A percentile compares a stretch with the other conserved stretches of the same genome.
Evolutionary conservation across 768 basidiomycete genomes (phyloP).

Genomic region (Podaxis rugospora): DNA sequence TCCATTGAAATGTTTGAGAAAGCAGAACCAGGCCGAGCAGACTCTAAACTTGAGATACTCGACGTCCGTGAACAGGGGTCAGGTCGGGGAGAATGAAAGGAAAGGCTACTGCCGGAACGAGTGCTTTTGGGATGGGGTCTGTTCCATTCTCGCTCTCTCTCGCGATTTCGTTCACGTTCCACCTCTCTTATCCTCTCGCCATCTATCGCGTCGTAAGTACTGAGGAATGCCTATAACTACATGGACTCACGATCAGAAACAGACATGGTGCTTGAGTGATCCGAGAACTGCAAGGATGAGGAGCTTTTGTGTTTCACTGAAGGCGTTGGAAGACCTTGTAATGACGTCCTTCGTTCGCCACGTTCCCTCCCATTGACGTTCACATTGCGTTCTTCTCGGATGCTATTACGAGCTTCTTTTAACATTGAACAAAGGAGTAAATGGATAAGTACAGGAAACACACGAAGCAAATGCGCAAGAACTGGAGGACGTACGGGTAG

Average conservation of each 20-base stretch:
- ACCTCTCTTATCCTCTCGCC: constrained; percentile 37
- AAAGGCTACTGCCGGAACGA: constrained; percentile 43
- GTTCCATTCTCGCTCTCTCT: constrained; percentile 56
- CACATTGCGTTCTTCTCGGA: constrained; percentile 40
- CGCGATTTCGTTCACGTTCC: constrained; percentile 38
- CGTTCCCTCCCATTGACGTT: neutral
- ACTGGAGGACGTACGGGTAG: constrained; percentile 7
- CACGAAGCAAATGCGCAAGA: neutral
- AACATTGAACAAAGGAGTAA: too few species aligned
- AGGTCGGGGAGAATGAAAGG: constrained; percentile 29
- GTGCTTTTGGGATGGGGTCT: constrained; percentile 30
- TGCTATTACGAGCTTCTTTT: constrained; percentile 14
- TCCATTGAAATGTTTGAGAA: constrained; percentile 5
- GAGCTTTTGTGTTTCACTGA: neutral
- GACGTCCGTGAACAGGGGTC: constrained; percentile 17
- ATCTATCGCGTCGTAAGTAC: constrained; percentile 27
- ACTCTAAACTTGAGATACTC: constrained; percentile 14
- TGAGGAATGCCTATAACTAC: neutral
- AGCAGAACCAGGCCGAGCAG: constrained; percentile 3
- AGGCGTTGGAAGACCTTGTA: neutral
- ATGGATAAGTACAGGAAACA: neutral
- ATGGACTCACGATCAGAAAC: constrained; percentile 46
- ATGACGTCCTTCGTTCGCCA: neutral
- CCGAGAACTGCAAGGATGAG: constrained; percentile 36
- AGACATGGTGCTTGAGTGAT: constrained; percentile 45